Evolutionary conservation across 2,329 filamentous ascomycete genomes (phyloP).

Genomic region (Tolypocladium inflatum): DNA sequence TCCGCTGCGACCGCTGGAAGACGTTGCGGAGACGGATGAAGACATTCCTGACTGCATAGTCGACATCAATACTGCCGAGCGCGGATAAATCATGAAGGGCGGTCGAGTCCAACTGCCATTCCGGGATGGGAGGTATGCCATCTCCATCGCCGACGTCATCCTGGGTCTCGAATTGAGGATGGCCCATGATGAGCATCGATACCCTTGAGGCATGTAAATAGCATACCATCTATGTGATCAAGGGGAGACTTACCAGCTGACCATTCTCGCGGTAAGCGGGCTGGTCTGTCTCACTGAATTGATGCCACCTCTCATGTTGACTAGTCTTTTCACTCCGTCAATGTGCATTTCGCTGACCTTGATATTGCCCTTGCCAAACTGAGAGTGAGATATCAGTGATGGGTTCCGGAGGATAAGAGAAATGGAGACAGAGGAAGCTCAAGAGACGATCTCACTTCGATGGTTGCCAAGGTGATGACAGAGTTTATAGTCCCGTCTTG

Average conservation of each 20-base stretch:
- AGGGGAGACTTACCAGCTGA: slow-evolving; percentile 33
- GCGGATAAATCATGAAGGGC: not conserved
- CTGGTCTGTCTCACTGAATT: slow-evolving; percentile 34
- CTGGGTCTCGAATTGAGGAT: slow-evolving; percentile 43
- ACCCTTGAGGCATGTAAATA: slow-evolving; percentile 31
- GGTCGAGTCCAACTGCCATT: slow-evolving; percentile 32
- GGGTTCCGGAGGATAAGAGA: not conserved
- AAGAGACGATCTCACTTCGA: slow-evolving; percentile 34
- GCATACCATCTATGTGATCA: too few relatives aligned
- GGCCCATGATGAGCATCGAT: slow-evolving; percentile 43
- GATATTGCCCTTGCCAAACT: slow-evolving; percentile 45
- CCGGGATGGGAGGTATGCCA: slow-evolving; percentile 36
- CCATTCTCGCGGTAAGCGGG: slow-evolving; percentile 45
- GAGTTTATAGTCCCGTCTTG: slow-evolving; percentile 48
- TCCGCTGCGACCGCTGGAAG: slow-evolving; percentile 23
- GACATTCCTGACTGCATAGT: slow-evolving; percentile 23
- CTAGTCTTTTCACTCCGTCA: slow-evolving; percentile 37
- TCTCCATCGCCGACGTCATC: slow-evolving; percentile 36
- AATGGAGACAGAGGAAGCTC: too few relatives aligned
- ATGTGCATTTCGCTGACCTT: slow-evolving; percentile 36
- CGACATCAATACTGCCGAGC: slow-evolving; percentile 17
- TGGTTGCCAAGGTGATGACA: slow-evolving; percentile 47
- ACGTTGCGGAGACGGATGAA: slow-evolving; percentile 33
- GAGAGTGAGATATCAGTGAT: not conserved
- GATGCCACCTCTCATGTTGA: slow-evolving; percentile 41